phyloP scores from a whole-genome alignment of 2,329 filamentous ascomycete species.

The Pseudogymnoascus sp. region DNA sequence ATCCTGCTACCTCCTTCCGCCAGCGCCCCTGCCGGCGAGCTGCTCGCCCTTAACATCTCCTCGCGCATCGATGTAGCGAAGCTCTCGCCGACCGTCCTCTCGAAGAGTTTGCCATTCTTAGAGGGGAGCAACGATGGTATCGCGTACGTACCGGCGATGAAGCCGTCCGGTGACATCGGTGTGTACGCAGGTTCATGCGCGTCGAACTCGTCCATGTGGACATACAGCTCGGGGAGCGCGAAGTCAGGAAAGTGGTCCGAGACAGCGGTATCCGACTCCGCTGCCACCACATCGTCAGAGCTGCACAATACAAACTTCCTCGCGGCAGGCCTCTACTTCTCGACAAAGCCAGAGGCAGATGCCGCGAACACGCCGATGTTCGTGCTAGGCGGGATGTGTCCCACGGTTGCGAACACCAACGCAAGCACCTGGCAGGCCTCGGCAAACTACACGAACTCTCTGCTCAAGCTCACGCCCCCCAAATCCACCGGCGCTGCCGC shows the following conservation, averaged over 20 bases:
- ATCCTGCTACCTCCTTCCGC: conserved; percentile 51
- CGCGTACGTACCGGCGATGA: conserved; percentile 63
- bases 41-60: conserved; percentile 63
- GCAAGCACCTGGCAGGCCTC: conserved; percentile 54
- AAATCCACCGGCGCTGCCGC: conserved; percentile 31
- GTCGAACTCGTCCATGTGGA: conserved; percentile 58
- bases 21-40: conserved; percentile 34
- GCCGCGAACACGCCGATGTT: conserved; percentile 31
- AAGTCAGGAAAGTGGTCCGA: conserved; percentile 48
- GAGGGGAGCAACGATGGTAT: conserved; percentile 39
- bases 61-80: conserved; percentile 45
- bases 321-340: conserved; percentile 38
- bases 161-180: conserved; percentile 61
- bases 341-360: conserved; percentile 25
- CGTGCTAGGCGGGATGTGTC: conserved; percentile 85
- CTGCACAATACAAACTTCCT: conserved; percentile 50
- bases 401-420: conserved; percentile 40
- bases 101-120: conserved; percentile 56
- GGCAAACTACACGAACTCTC: conserved; percentile 73
- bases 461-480: conserved; percentile 60
- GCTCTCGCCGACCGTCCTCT: conserved; percentile 44
- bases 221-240: conserved; percentile 45
- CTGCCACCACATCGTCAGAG: conserved; percentile 29
- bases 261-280: conserved; percentile 38
- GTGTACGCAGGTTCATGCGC: conserved; percentile 71